Conservation (phyloP, 495 filamentous ascomycete genomes). For the Penicillium salamii region DNA sequence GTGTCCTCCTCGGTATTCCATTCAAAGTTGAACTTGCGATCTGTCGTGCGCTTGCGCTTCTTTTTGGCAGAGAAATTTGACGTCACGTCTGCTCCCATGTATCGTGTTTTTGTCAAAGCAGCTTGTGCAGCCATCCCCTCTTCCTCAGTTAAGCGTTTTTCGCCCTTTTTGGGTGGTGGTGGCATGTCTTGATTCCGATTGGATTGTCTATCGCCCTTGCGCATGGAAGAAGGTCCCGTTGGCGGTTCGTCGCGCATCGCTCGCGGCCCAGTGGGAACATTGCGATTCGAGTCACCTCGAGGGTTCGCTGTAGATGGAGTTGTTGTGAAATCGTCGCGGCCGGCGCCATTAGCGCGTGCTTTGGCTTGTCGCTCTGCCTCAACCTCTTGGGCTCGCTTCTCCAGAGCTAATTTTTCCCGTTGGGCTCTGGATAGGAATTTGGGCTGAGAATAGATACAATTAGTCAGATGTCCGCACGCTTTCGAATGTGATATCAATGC, state of each 20-base stretch:
- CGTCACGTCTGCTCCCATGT: slow-evolving; percentile 88
- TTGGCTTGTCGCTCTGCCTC: slow-evolving; percentile 57
- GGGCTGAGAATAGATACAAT: no score
- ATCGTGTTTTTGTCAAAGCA: slow-evolving; percentile 72
- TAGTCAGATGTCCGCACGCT: no score
- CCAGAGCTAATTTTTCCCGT: slow-evolving; percentile 79
- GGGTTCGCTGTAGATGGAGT: slow-evolving; percentile 8
- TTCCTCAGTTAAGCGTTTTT: slow-evolving; percentile 56
- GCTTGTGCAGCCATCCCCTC: slow-evolving; percentile 69
- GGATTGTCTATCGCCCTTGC: slow-evolving; percentile 38
- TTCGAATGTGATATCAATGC: background rate
- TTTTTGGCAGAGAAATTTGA: slow-evolving; percentile 95
- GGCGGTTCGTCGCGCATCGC: slow-evolving; percentile 63
- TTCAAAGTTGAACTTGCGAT: slow-evolving; percentile 99
- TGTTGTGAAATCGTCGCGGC: slow-evolving; percentile 18
- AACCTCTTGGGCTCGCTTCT: slow-evolving; percentile 82
- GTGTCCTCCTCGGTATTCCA: slow-evolving; percentile 98
- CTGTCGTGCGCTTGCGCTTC: slow-evolving; percentile 88
- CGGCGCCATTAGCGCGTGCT: slow-evolving; percentile 29
- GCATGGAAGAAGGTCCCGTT: slow-evolving; percentile 53
- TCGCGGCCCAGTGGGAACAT: slow-evolving; percentile 75
- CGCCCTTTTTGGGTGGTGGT: slow-evolving; percentile 43
- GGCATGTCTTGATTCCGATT: slow-evolving; percentile 55
- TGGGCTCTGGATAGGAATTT: slow-evolving; percentile 91
- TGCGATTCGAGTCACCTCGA: background rate